Base-by-base conservation (phyloP, 768 basidiomycete genomes). In the Suillus weaverae region DNA sequence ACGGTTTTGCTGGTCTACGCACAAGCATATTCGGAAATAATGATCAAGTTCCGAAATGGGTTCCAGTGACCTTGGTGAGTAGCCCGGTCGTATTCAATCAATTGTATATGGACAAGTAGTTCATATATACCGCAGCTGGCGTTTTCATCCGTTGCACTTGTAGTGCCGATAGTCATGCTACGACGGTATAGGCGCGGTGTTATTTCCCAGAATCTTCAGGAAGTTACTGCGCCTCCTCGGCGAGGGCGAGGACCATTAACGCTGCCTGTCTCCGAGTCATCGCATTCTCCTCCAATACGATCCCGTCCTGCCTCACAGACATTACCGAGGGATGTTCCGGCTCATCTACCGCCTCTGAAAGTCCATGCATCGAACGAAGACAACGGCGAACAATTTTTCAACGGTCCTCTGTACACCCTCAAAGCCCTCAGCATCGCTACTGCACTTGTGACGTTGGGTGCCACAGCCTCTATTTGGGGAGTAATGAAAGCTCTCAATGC, bases 391-490 rank as follows among this genome's bases (percentile, higher is more conserved):
- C 80, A 81, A 64, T 73, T 77, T 43, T 82, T 83, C 68, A 85
- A 84, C 53, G 84, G 81, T 0, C 83, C 83, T 0, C 63, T 89
- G 2, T 82, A 86, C 67, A 83, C 84, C 1, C 77, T 84, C 5
- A 89, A 89, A 68, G 90, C 90, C 0, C 86, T 92, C 46, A 78
- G 82, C 3, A 81, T 90, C 48, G 89, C 90, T 5, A 91, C 90
- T 0, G 70, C 83, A 11, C 70, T 89, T 39, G 89, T 91, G 32
- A 69, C 81, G 0, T 73, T 81, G 4, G 78, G 83, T 32, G 88
- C 84, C 0, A 72, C 79, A 6, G 76, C 72, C 0, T 73, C 84
- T 5, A 75, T 85, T 3, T 81, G 78, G 69, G 81, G 83, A 1
- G 79, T 90, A 35, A 84, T 86, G 73, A 72, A 76, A 14, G 77